These are phyloP conservation scores for Alisma plantagoaquatica DNA, from an alignment of 106 monocot species.

Conservation along the genomic window DNA sequence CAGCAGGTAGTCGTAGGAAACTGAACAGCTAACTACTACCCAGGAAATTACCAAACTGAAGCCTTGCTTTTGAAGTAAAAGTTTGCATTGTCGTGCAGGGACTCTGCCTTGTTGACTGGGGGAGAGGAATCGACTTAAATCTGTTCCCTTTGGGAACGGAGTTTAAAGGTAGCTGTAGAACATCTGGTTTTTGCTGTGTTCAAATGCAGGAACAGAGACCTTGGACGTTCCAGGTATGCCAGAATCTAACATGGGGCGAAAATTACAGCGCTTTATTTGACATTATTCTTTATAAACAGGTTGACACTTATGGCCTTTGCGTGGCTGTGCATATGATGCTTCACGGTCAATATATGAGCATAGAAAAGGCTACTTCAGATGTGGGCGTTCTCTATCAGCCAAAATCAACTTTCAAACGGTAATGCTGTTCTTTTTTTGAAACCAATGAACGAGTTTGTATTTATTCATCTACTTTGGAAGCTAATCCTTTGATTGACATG, in stretches of 20 bases:
- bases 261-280: not conserved
- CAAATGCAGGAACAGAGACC: slow-evolving; percentile 73
- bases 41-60: not conserved
- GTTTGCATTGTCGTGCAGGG: slow-evolving; percentile 35
- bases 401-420: slow-evolving; percentile 74
- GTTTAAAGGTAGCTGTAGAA: slow-evolving; percentile 61
- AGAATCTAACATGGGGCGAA: slow-evolving; percentile 1
- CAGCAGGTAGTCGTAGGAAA: slow-evolving; percentile 35
- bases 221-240: slow-evolving; percentile 78
- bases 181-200: slow-evolving; percentile 78
- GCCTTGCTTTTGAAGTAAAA: not conserved
- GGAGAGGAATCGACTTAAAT: slow-evolving; percentile 66
- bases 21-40: not conserved
- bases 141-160: slow-evolving; percentile 52
- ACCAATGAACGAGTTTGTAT: not conserved
- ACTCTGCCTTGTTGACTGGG: slow-evolving; percentile 96
- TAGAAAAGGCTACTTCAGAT: slow-evolving; percentile 47
- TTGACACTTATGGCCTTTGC: slow-evolving; percentile 87
- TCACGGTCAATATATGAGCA: slow-evolving; percentile 63
- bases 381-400: slow-evolving; percentile 59
- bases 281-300: slow-evolving; percentile 25
- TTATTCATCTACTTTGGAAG: no score
- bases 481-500: no score
- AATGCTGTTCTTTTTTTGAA: not conserved
- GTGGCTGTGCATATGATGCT: slow-evolving; percentile 96